Evolutionary conservation across 345 rosid genomes (phyloP), one percentile per base, ranked within the genome.

Genomic region (Punica granatum): DNA sequence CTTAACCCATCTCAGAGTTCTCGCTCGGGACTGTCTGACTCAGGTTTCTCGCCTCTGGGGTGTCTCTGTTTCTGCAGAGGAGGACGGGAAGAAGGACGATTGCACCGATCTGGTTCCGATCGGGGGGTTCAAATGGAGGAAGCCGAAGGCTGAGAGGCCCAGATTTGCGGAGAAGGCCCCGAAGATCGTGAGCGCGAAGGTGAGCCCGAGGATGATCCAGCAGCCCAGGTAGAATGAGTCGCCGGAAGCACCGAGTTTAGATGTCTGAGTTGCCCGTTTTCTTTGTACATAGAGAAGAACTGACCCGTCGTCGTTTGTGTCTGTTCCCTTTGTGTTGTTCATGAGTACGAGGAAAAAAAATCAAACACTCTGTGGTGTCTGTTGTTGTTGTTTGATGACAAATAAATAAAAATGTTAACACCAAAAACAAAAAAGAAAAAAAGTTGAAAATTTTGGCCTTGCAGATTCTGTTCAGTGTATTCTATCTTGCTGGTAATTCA

Each of bases 121-220:
- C 5, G 86, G 78, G 19, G 54, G 64, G 12, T 44, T 48, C 64
- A 85, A 82, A 34, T 78, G 88, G 88, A 43, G 72, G 15, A 76
- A 73, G 63, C 77, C 77, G 37, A 69, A 70, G 54, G 69, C 68
- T 31, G 75, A 65, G 68, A 69, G 74, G 43, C 84, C 80, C 25
- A 81, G 75, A 75, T 69, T 44, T 39, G 26, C 21, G 11, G 85
- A 80, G 77, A 87, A 85, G 70, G 81, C 71, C 1, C 83, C 85
- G 32, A 87, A 80, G 85, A 75, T 85, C 53, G 81, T 85, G 77
- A 80, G 30, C 49, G 69, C 69, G 76, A 87, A 70, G 71, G 39
- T 87, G 85, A 78, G 80, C 78, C 92, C 92, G 14, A 74, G 85
- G 77, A 72, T 39, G 75, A 87, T 87, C 77, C 88, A 87, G 73